A percentile compares a stretch with the other conserved stretches of the same genome.
Evolutionary conservation across 2,329 filamentous ascomycete genomes (phyloP).

Genomic region (Colletotrichum lindemuthianum): DNA sequence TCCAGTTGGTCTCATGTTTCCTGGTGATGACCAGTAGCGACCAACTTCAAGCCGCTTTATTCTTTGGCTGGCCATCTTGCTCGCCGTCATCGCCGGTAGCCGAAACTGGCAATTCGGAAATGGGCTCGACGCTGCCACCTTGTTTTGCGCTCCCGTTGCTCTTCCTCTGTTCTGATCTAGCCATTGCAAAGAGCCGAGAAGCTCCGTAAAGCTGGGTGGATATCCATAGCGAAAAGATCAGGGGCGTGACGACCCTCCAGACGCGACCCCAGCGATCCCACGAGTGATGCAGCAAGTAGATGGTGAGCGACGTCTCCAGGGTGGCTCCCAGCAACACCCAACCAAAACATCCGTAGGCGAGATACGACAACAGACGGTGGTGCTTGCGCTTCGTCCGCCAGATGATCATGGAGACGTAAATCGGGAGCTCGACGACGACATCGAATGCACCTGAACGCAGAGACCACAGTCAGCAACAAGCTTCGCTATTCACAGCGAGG

Average conservation of each 20-base stretch:
- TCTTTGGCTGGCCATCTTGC: constrained; percentile 10
- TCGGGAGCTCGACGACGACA: constrained; percentile 29
- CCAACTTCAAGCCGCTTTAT: background rate
- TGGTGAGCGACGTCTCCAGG: constrained; percentile 28
- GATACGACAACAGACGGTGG: constrained; percentile 20
- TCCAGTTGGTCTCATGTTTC: no score
- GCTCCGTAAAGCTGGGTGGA: constrained; percentile 34
- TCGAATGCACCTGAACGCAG: constrained; percentile 20
- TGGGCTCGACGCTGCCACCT: constrained; percentile 2
- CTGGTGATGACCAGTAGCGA: no score
- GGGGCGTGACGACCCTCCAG: constrained; percentile 29
- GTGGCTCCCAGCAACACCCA: constrained; percentile 24
- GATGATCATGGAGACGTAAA: constrained; percentile 34
- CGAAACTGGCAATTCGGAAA: constrained; percentile 8
- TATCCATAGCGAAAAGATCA: constrained; percentile 35
- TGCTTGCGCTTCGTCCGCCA: constrained; percentile 25
- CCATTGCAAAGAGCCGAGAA: constrained; percentile 27
- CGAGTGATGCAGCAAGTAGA: constrained; percentile 33
- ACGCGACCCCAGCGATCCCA: constrained; percentile 33
- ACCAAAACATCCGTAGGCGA: constrained; percentile 12
- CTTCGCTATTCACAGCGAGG: fast-evolving
- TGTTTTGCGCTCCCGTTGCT: background rate
- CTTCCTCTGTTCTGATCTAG: constrained; percentile 19
- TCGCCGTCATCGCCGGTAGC: background rate
- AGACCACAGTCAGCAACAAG: background rate